Conservation (phyloP, 2,329 filamentous ascomycete species). For the Fusarium sp. region DNA sequence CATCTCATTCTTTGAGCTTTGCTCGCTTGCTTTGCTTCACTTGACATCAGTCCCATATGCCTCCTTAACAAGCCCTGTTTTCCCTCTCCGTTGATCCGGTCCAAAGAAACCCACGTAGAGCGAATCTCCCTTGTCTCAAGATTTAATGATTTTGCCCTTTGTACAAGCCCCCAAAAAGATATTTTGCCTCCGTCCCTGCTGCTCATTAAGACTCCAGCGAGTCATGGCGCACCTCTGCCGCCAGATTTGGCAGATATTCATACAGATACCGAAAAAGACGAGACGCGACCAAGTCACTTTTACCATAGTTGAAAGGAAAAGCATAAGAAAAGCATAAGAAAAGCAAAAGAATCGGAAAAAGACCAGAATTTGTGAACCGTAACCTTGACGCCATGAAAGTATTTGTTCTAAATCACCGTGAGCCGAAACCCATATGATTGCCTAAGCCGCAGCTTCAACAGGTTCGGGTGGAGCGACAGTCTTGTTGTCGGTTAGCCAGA, state of each 20-base stretch:
- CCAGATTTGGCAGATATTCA: constrained; percentile 41
- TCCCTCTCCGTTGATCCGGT: constrained; percentile 13
- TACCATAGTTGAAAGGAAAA: constrained; percentile 33
- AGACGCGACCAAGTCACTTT: constrained; percentile 41
- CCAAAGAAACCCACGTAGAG: not conserved
- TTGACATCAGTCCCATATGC: constrained; percentile 16
- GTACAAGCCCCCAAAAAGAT: constrained; percentile 35
- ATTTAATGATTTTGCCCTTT: constrained; percentile 34
- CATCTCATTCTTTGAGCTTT: constrained; percentile 30
- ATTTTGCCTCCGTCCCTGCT: constrained; percentile 27
- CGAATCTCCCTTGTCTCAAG: constrained; percentile 16
- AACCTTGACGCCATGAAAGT: constrained; percentile 45
- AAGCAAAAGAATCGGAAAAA: constrained; percentile 34
- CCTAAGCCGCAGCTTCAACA: constrained; percentile 53
- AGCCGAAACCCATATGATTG: constrained; percentile 19
- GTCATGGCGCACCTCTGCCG: constrained; percentile 30
- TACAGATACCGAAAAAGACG: constrained; percentile 43
- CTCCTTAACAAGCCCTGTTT: constrained; percentile 19
- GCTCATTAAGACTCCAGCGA: constrained; percentile 18
- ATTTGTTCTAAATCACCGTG: constrained; percentile 40
- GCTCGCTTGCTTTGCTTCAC: constrained; percentile 3
- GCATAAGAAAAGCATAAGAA: no score
- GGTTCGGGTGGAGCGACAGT: constrained; percentile 48
- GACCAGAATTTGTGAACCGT: constrained; percentile 40
- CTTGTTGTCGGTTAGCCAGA: constrained; percentile 31